Evolutionary conservation across 495 filamentous ascomycete genomes (phyloP).

Genomic region (Entonaema liquescens): DNA sequence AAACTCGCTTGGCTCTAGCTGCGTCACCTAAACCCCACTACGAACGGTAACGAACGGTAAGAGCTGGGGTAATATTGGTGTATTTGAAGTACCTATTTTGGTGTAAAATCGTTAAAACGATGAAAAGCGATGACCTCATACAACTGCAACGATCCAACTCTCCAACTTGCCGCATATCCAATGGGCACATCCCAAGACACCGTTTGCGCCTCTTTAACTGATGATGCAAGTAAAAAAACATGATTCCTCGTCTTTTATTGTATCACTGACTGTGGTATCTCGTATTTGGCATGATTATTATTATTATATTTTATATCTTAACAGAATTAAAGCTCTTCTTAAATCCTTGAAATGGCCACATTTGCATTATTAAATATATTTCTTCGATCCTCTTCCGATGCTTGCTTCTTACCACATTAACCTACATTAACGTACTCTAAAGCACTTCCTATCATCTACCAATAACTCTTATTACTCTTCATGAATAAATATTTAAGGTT

Average conservation of each 20-base stretch:
- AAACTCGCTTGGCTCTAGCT: conserved; percentile 13
- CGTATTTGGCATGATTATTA: conserved; percentile 10
- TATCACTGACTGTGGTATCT: neutral
- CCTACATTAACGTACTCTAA: neutral
- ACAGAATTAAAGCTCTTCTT: neutral
- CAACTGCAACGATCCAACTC: conserved; percentile 4
- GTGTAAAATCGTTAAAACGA: no score
- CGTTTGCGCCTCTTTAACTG: neutral
- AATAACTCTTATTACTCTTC: neutral
- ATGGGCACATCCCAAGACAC: conserved; percentile 21
- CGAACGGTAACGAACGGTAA: conserved; percentile 20
- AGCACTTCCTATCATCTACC: neutral
- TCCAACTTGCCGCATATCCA: conserved; percentile 13
- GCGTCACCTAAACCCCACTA: conserved; percentile 31
- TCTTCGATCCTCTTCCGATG: neutral
- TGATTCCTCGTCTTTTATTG: conserved; percentile 17
- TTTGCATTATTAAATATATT: neutral
- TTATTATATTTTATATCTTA: no score
- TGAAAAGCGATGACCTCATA: conserved; percentile 33
- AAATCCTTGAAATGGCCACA: neutral
- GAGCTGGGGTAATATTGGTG: conserved; percentile 17
- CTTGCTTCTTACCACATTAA: neutral
- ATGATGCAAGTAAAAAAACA: conserved; percentile 33
- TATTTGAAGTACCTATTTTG: no score
- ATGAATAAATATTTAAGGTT: neutral